phyloP scores from a whole-genome alignment of 768 basidiomycete species.

The Phaeotremella fagi region DNA sequence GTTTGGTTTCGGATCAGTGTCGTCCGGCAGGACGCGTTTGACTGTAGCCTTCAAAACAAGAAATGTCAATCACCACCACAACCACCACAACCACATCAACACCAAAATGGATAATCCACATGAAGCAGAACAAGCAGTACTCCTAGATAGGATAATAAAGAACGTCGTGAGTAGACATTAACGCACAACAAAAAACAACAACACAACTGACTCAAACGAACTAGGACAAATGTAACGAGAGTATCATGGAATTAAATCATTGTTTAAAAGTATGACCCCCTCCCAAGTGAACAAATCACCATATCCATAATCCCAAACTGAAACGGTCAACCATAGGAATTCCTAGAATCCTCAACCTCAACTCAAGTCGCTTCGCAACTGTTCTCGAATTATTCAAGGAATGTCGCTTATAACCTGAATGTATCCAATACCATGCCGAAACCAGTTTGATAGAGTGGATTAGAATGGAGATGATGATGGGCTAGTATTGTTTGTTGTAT shows the following conservation, averaged over 20 bases:
- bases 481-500: too few species aligned
- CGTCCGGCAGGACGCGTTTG: too few species aligned
- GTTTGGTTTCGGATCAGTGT: too few species aligned
- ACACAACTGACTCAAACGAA: too few species aligned
- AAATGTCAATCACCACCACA: too few species aligned
- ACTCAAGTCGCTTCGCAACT: conserved; percentile 78
- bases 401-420: conserved; percentile 86
- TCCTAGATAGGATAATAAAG: conserved; percentile 84
- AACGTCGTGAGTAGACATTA: conserved; percentile 64
- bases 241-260: conserved; percentile 79
- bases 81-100: too few species aligned
- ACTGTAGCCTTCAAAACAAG: too few species aligned
- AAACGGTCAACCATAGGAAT: conserved; percentile 71
- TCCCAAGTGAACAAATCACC: too few species aligned
- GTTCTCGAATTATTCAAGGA: conserved; percentile 80
- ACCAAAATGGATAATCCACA: conserved; percentile 85
- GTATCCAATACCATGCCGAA: conserved; percentile 50
- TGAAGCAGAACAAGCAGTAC: conserved; percentile 82
- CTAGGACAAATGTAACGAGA: conserved; percentile 92
- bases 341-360: conserved; percentile 68
- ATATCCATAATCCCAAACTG: too few species aligned
- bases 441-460: conserved; percentile 20
- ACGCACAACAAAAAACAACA: neutral
- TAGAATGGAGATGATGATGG: too few species aligned
- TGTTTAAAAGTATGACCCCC: conserved; percentile 65